Percentiles rank a stretch among this genome's conserved stretches.
Conservation (phyloP, 768 basidiomycete genomes). For the Lactarius psammicola region DNA sequence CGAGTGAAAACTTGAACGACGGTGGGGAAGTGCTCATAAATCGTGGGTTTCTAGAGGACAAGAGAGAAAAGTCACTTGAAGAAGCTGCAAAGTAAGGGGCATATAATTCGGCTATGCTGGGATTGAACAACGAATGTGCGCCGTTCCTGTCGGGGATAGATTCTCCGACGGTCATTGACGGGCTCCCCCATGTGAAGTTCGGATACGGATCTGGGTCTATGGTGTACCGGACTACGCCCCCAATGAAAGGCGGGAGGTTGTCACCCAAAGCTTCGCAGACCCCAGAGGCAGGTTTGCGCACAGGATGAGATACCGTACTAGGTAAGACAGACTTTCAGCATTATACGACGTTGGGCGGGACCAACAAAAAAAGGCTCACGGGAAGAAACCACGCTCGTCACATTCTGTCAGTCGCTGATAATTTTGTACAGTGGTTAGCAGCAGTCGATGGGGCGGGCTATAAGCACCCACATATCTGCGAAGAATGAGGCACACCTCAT, state of each 20-base stretch:
- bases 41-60: neutral
- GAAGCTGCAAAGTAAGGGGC: neutral
- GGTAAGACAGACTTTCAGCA: conserved; percentile 3
- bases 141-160: neutral
- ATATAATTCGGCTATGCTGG: neutral
- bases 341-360: neutral
- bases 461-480: conserved; percentile 13
- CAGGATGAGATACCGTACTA: no score
- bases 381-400: neutral
- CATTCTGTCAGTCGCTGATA: conserved; percentile 13
- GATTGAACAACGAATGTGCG: neutral
- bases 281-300: no score
- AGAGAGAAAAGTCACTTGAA: neutral
- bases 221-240: neutral
- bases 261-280: neutral
- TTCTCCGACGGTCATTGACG: conserved; percentile 9
- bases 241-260: neutral
- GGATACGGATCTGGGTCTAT: conserved; percentile 4
- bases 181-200: conserved; percentile 16
- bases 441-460: neutral
- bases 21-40: conserved; percentile 2
- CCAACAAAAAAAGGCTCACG: conserved; percentile 4
- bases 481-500: conserved; percentile 17
- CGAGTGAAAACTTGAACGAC: conserved; percentile 8
- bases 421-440: neutral